Conservation (phyloP, 2,329 filamentous ascomycete species). For the Paraphoma sp. region DNA sequence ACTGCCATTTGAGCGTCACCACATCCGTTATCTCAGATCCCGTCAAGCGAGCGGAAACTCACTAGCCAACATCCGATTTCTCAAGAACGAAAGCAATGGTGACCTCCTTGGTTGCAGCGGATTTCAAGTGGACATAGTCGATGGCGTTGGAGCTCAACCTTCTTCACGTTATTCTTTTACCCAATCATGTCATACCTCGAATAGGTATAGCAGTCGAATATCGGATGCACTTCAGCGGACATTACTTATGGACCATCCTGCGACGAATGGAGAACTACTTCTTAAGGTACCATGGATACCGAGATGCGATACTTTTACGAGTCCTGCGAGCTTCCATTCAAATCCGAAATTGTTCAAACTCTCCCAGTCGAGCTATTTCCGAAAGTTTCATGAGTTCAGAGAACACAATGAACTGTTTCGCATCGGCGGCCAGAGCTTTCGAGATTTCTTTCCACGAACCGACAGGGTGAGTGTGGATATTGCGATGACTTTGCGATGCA, state of each 20-base stretch:
- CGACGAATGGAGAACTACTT: constrained; percentile 2
- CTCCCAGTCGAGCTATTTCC: constrained; percentile 2
- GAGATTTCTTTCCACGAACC: constrained; percentile 1
- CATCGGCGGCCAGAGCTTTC: constrained; percentile 1
- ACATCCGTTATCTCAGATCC: constrained; percentile 3
- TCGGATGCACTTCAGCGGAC: constrained; percentile 2
- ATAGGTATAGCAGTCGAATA: neutral
- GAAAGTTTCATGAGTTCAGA: constrained; percentile 1
- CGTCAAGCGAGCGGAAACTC: constrained; percentile 3
- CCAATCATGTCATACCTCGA: constrained; percentile 1
- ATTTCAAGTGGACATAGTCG: constrained; percentile 3
- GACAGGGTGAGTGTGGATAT: neutral
- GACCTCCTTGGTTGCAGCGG: constrained; percentile 2
- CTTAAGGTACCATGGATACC: constrained; percentile 1
- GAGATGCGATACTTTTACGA: neutral
- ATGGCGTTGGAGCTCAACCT: constrained; percentile 3
- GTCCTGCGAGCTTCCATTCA: neutral
- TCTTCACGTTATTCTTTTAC: neutral
- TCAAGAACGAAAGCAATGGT: neutral
- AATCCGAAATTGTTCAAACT: neutral
- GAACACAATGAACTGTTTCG: neutral
- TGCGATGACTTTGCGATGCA: neutral
- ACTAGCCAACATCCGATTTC: constrained; percentile 1
- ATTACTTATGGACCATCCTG: constrained; percentile 3
- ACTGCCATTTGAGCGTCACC: constrained; percentile 2